A percentile compares a stretch with the other conserved stretches of the same genome.
phyloP scores from a whole-genome alignment of 2,329 filamentous ascomycete genomes.

The Ophioceras dolichostomum region DNA sequence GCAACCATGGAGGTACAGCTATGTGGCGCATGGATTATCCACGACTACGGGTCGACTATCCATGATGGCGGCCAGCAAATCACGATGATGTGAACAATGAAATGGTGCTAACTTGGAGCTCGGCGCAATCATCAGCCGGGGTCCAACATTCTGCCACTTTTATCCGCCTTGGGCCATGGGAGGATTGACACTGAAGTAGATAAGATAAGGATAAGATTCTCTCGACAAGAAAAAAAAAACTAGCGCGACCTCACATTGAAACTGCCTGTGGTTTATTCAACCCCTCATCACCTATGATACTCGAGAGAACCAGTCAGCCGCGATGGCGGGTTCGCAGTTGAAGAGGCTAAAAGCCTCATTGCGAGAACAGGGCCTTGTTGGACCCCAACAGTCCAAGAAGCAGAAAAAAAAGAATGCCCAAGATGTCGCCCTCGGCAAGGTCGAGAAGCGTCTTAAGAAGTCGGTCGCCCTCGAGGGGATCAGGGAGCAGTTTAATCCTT shows the following conservation, averaged over 20 bases:
- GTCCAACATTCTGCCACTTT: too few species aligned
- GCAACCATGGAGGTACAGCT: not conserved
- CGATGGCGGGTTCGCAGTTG: slow-evolving; percentile 90
- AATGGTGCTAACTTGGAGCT: too few species aligned
- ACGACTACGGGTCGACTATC: not conserved
- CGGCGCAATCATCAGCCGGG: too few species aligned
- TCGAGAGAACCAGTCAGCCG: too few species aligned
- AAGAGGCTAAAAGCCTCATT: slow-evolving; percentile 91
- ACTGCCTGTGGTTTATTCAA: too few species aligned
- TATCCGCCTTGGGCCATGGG: too few species aligned
- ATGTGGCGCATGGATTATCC: not conserved
- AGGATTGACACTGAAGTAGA: not conserved
- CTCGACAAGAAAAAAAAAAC: slow-evolving; percentile 8
- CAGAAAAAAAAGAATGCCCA: slow-evolving; percentile 67
- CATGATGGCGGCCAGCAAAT: too few species aligned
- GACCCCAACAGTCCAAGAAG: slow-evolving; percentile 91
- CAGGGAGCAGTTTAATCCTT: slow-evolving; percentile 94
- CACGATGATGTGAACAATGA: too few species aligned
- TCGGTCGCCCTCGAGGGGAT: slow-evolving; percentile 72
- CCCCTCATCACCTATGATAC: too few species aligned
- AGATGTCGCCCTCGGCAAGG: slow-evolving; percentile 49
- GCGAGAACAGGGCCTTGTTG: slow-evolving; percentile 77
- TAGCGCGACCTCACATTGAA: too few species aligned
- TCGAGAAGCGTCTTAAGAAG: slow-evolving; percentile 64
- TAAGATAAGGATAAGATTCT: slow-evolving; percentile 2